Conservation (phyloP, 176 grass and related monocot genomes). For the Pontederia crassipes region DNA sequence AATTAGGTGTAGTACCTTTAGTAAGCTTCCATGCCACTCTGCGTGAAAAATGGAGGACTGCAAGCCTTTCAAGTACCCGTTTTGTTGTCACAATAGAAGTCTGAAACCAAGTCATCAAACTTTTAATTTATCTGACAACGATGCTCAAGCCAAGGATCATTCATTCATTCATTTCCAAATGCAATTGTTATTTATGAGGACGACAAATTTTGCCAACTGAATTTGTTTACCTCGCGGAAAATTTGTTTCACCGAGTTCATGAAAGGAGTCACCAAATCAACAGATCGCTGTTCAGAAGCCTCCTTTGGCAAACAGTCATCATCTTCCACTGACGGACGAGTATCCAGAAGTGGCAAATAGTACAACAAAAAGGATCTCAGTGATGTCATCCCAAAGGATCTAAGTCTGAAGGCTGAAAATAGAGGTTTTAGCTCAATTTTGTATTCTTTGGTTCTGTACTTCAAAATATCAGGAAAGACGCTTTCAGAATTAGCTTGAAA, state of each 20-base stretch:
- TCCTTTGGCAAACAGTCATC: conserved; percentile 49
- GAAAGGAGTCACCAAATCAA: conserved; percentile 80
- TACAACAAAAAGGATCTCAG: conserved; percentile 84
- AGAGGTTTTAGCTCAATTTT: conserved; percentile 64
- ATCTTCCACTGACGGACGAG: conserved; percentile 30
- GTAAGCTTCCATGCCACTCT: conserved; percentile 99
- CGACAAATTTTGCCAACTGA: neutral
- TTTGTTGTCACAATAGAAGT: conserved; percentile 71
- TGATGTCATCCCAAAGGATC: conserved; percentile 65
- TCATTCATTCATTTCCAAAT: too few species aligned
- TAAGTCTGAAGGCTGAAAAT: conserved; percentile 61
- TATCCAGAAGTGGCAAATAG: conserved; percentile 95
- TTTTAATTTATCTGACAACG: neutral
- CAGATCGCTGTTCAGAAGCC: conserved; percentile 24
- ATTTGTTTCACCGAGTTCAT: conserved; percentile 87
- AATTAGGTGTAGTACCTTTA: conserved; percentile 39
- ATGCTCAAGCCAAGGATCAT: neutral
- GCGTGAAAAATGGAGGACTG: conserved; percentile 55
- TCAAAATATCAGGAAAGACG: conserved; percentile 20
- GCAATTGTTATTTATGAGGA: neutral
- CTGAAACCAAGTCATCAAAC: conserved; percentile 27
- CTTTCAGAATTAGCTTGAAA: conserved; percentile 30
- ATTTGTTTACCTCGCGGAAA: conserved; percentile 45
- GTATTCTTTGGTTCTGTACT: conserved; percentile 52
- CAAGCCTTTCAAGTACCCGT: conserved; percentile 82